Base-by-base conservation (phyloP, 495 filamentous ascomycete genomes). In the Aspergillus conjunctus region DNA sequence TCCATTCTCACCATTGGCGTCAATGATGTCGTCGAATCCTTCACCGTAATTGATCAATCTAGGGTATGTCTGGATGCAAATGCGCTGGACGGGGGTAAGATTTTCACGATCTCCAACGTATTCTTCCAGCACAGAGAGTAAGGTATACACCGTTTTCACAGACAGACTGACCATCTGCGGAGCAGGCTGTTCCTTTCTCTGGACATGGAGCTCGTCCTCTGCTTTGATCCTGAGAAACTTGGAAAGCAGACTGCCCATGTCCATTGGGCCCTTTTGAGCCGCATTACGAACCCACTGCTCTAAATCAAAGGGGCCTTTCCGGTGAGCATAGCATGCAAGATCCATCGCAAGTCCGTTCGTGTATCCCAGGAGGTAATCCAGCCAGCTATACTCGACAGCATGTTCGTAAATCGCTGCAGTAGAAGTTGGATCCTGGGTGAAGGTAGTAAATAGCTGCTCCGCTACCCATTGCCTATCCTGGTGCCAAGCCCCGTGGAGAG, bases 41-140 rank as follows among this genome's bases (percentile, higher is more conserved):
- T 96, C 91, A 1, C 92, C 93, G 67, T 96, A 96, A 68, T 97
- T 98, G 73, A 98, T 96, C 45, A 99, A 79, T 51, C 94, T 83
- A n/a, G 94, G 94, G 65, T 96, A 99, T 0, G 89, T 88, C 43
- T 92, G 91, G 55, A 99, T 91, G 71, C 92, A 97, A 39, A 85
- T 81, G 39, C 95, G 85, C 73, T 97, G 91, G 50, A 96, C 82
- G 10, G 76, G 77, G 7, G 83, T 81, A 17, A 84, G 77, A 22
- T 86, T 83, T 57, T 86, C 80, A 39, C 77, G 75, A 54, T 82
- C 79, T 15, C 82, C 80, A 14, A 82, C 74, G 58, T 81, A 81
- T 65, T 91, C 87, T 65, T 91, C 87, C 56, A 97, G 71, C 41
- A 93, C 87, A 53, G 90, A 84, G 8, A 97, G 82, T 63, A 98